Percentiles rank a stretch among this genome's conserved stretches.
Conservation (phyloP, 257 asterid genomes). For the Leonotis leonurus region DNA sequence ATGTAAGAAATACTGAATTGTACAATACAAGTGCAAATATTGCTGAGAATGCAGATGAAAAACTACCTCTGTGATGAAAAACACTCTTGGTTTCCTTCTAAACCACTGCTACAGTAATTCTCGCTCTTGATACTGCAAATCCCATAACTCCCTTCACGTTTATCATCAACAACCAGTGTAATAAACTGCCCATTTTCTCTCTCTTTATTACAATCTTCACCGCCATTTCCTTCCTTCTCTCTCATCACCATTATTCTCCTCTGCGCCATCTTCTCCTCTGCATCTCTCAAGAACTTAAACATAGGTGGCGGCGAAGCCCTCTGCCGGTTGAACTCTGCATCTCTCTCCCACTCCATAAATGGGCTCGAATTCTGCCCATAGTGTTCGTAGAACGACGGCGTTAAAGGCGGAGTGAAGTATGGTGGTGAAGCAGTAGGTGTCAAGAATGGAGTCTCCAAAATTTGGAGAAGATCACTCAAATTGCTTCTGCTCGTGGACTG, state of each 20-base stretch:
- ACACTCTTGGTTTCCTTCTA: background rate
- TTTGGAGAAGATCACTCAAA: conserved; percentile 37
- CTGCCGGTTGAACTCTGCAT: conserved; percentile 36
- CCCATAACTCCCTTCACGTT: conserved; percentile 3
- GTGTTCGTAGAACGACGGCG: conserved; percentile 24
- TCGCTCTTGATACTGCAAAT: background rate
- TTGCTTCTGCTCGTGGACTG: conserved; percentile 28
- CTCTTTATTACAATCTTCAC: background rate
- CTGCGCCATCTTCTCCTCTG: conserved; percentile 52
- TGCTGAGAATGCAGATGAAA: background rate
- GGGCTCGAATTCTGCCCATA: conserved; percentile 6
- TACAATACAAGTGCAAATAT: background rate
- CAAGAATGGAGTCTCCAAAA: conserved; percentile 54
- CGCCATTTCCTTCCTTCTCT: background rate
- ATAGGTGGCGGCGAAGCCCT: conserved; percentile 68
- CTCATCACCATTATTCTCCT: conserved; percentile 19
- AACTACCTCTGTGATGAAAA: conserved; percentile 4
- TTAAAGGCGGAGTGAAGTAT: conserved; percentile 61
- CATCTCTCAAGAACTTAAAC: conserved; percentile 66
- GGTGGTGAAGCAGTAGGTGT: conserved; percentile 61
- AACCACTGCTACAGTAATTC: background rate
- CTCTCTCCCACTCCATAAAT: conserved; percentile 32
- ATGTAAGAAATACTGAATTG: background rate
- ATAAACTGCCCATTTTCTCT: conserved; percentile 11
- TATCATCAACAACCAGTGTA: conserved; percentile 5